Base-by-base conservation (phyloP, 495 filamentous ascomycete genomes). In the Podospora pseudocomata region DNA sequence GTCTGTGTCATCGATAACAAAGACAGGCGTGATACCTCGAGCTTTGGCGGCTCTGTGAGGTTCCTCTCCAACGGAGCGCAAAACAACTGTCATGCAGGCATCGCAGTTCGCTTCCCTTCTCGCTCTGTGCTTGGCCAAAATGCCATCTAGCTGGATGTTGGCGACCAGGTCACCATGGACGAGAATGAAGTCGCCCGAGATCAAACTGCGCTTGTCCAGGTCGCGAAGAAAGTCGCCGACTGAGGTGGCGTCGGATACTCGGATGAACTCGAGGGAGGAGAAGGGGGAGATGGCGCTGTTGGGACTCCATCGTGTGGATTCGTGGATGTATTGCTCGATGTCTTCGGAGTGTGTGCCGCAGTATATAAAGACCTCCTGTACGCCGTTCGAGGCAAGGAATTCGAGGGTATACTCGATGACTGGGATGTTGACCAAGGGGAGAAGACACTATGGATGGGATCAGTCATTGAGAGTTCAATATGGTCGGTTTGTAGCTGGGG, bases 361-460 rank as follows among this genome's bases (percentile, higher is more conserved):
- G 78, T 97, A 98, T 67, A 99, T 85, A 75, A 92, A 95, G 54
- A 97, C 89, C 49, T 97, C 93, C 68, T 94, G 86, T 1, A 97
- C 92, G 39, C 94, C 94, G 49, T 94, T 91, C 85, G 92, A 92
- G 62, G 94, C 94, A 0, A 99, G 89, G 77, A 95, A 97, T 76
- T 99, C 95, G 69, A 97, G 87, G 3, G 94, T 97, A 77, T 99
- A 97, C 80, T 98, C 94, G 79, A 99, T 97, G 65, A 98, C 82
- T 20, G 96, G 96, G 2, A 89, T 91, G 73, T 98, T 98, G 61
- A 91, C 96, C 67, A 99, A 84, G 30, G 94, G 94, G 34, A 99
- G 83, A 32, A 99, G 89, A 84, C 96, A 98, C 93, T 96, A 70
- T 32, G 19, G 20, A 55, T 23, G 32, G 26, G 59, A 20, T 3